These are phyloP conservation scores for Bocquillonia castaneifolia DNA, from an alignment of 441 rosid species.

Conservation along the genomic window DNA sequence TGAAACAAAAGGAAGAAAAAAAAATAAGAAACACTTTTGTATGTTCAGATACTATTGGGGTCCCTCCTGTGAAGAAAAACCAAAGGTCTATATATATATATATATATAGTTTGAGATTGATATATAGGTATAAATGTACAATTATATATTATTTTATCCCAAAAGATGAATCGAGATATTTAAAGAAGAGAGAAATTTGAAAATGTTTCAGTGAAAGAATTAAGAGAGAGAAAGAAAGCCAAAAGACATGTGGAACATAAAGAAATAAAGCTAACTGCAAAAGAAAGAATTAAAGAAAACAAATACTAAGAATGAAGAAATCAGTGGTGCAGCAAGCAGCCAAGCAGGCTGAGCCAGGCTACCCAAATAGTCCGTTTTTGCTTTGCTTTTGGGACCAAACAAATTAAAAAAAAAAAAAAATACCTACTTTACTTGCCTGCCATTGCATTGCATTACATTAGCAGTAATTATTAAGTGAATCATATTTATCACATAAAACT, in stretches of 20 bases:
- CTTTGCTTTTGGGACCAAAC: background rate
- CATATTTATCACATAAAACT: no score
- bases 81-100: background rate
- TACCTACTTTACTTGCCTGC: constrained; percentile 23
- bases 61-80: constrained; percentile 14
- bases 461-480: no score
- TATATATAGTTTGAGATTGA: constrained; percentile 12
- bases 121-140: background rate
- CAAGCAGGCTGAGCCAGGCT: constrained; percentile 10
- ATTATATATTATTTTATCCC: no score
- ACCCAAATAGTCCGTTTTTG: constrained; percentile 15
- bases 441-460: no score
- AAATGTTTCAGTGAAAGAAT: background rate
- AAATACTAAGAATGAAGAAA: background rate
- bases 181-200: constrained; percentile 6
- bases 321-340: background rate
- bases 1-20: constrained; percentile 14
- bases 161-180: no score
- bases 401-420: background rate
- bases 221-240: background rate
- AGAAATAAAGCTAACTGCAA: constrained; percentile 21
- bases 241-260: constrained; percentile 29
- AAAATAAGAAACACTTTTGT: background rate
- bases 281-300: constrained; percentile 4
- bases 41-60: constrained; percentile 9